Conservation (phyloP, 1,139 yeast species). For the Yamadazyma blattariae region DNA sequence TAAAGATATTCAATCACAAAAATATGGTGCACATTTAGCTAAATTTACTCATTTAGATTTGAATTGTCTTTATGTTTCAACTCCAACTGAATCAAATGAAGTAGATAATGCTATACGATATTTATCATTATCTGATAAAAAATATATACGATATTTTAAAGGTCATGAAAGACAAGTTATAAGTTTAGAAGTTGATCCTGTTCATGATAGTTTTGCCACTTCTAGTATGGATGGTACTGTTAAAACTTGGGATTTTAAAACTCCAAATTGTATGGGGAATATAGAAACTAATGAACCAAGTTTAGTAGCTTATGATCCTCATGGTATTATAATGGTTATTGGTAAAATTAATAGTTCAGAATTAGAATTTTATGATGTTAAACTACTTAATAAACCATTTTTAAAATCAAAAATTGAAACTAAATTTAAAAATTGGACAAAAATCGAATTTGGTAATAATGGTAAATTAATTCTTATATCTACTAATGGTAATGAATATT, state of each 20-base stretch:
- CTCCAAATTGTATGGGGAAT: conserved; percentile 60
- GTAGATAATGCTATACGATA: conserved; percentile 69
- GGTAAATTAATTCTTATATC: conserved; percentile 72
- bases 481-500: conserved; percentile 53
- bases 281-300: conserved; percentile 57
- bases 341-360: conserved; percentile 43
- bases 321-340: conserved; percentile 76
- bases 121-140: conserved; percentile 73
- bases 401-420: conserved; percentile 29
- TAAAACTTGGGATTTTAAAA: conserved; percentile 80
- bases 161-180: conserved; percentile 83
- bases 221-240: conserved; percentile 78
- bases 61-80: conserved; percentile 80
- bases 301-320: conserved; percentile 73
- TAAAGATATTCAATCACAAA: conserved; percentile 74
- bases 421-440: conserved; percentile 46
- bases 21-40: conserved; percentile 90
- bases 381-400: conserved; percentile 58
- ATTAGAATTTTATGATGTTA: conserved; percentile 60
- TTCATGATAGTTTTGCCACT: conserved; percentile 64
- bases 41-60: conserved; percentile 75
- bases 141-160: conserved; percentile 76
- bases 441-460: conserved; percentile 79
- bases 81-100: conserved; percentile 35
- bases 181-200: conserved; percentile 71